Conservation (phyloP, 768 basidiomycete genomes). For the Macrolepiota albuminosa region DNA sequence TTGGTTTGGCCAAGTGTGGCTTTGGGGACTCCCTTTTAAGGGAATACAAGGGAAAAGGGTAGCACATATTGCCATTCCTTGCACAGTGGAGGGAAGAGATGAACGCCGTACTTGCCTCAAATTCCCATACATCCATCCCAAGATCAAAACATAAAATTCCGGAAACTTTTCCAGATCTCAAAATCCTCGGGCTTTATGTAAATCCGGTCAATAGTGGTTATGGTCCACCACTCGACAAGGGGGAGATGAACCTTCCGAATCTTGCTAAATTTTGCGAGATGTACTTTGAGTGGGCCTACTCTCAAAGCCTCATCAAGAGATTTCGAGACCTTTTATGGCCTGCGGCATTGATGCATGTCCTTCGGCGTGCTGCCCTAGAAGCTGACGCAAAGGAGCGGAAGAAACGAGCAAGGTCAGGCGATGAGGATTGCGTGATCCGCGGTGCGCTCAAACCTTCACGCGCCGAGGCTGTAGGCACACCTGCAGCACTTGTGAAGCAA, state of each 20-base stretch:
- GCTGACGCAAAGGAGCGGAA: slow-evolving; percentile 29
- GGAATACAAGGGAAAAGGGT: slow-evolving; percentile 26
- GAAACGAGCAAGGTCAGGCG: slow-evolving; percentile 16
- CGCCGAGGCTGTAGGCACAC: neutral
- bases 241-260: slow-evolving; percentile 42
- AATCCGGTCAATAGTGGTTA: slow-evolving; percentile 18
- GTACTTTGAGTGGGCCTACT: slow-evolving; percentile 64
- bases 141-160: slow-evolving; percentile 27
- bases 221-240: slow-evolving; percentile 25
- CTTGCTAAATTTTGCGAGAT: slow-evolving; percentile 61
- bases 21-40: slow-evolving; percentile 51
- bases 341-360: slow-evolving; percentile 39
- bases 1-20: slow-evolving; percentile 58
- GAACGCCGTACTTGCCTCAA: slow-evolving; percentile 43
- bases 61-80: slow-evolving; percentile 40
- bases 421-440: neutral
- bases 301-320: neutral
- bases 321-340: neutral
- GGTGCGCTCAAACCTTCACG: neutral
- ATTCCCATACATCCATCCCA: slow-evolving; percentile 41
- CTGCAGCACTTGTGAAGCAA: neutral
- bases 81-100: slow-evolving; percentile 43
- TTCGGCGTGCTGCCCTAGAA: slow-evolving; percentile 47
- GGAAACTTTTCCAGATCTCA: slow-evolving; percentile 48
- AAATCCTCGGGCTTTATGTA: slow-evolving; percentile 56